Evolutionary conservation across 495 filamentous ascomycete species (phyloP).

Genomic region (Margaritispora aquatica): DNA sequence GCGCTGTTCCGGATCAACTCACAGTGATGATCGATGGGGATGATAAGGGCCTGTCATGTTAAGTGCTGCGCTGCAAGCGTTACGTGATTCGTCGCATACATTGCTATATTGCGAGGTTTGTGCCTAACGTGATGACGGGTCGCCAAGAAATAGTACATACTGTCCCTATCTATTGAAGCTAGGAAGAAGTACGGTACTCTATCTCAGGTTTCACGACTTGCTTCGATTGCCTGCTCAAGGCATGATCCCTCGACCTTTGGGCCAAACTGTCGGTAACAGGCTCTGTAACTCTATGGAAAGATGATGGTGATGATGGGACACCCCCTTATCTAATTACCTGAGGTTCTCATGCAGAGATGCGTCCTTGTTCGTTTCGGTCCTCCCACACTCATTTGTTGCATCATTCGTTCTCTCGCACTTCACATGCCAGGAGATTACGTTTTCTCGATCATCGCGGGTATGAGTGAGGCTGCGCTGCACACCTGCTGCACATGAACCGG

Average conservation of each 20-base stretch:
- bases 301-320: neutral
- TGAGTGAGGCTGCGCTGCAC: neutral
- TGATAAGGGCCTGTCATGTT: neutral
- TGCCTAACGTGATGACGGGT: neutral
- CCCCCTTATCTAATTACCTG: conserved; percentile 1
- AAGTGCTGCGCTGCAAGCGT: conserved; percentile 4
- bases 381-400: neutral
- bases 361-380: neutral
- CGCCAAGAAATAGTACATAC: neutral
- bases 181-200: too few species aligned
- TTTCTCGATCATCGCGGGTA: neutral
- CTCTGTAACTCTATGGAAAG: neutral
- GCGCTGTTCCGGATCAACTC: conserved; percentile 1
- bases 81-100: conserved; percentile 8
- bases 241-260: neutral
- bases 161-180: too few species aligned
- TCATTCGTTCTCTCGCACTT: too few species aligned
- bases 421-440: neutral
- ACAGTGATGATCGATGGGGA: neutral
- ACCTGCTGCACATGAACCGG: too few species aligned
- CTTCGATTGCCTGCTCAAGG: neutral
- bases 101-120: conserved; percentile 2
- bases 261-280: neutral
- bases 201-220: too few species aligned
- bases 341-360: neutral